Evolutionary conservation across 2,329 filamentous ascomycete genomes (phyloP), one percentile per base, ranked within the genome.

Genomic region (Podosphaera fusca): DNA sequence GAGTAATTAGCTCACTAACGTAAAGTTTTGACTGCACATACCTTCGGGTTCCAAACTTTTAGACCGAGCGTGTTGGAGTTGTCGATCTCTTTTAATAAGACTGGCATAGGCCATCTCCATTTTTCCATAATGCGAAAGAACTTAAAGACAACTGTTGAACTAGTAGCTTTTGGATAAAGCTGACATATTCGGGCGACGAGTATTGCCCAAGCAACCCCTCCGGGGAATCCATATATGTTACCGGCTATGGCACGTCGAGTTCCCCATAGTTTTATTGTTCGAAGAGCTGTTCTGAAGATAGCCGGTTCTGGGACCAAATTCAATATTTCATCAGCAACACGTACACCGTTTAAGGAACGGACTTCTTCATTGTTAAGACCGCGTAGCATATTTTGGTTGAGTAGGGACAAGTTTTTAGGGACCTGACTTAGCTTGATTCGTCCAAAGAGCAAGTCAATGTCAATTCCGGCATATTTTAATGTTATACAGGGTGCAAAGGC

Each of bases 401-500:
- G 85, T 56, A 96, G 73, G 57, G 83, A 80, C 60, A 92, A 77
- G 59, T 84, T 76, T 55, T 80, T 75, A 33, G 85, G 81, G 61
- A 94, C 77, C 63, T 87, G 78, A 63, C 80, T 79, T 62, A 87
- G 72, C 29, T 78, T 76, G 62, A 94, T 79, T 57, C 85, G 77
- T 61, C 85, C 84, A 70, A 89, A 88, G 67, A 96, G 94, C 63
- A 98, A 72, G 75, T 98, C 92, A 67, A 98, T 94, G 68, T 87
- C 92, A 67, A 98, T 94, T 55, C 83, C 86, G 55, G 78, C 81
- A 63, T 94, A 87, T 68, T 94, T 87, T 65, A 96, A 86, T 69
- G 95, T 96, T 73, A 98, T 96, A 68, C 98, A 94, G 53, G 92
- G 92, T 6, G 96, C 90, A 66, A 87, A 94, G 3, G 90, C 87